Evolutionary conservation across 2,329 filamentous ascomycete species (phyloP).

Genomic region (Epichloe gansuensis): DNA sequence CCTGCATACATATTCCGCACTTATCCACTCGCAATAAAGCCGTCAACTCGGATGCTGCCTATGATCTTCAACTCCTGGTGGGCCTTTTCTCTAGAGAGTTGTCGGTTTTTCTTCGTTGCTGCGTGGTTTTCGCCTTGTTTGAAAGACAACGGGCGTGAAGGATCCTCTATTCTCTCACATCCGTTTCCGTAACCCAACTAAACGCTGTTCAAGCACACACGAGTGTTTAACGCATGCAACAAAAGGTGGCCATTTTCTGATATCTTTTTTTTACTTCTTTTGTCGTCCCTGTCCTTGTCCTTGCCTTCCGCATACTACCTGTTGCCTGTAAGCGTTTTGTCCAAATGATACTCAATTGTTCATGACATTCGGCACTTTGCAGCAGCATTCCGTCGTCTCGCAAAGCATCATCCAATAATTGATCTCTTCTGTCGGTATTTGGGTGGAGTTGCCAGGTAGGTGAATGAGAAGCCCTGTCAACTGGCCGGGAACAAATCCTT

Average conservation of each 20-base stretch:
- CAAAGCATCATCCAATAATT: neutral
- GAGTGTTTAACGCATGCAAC: neutral
- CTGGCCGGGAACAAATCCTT: neutral
- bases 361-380: neutral
- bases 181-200: neutral
- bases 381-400: neutral
- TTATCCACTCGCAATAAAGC: neutral
- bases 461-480: neutral
- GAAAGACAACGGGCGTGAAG: neutral
- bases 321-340: neutral
- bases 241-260: neutral
- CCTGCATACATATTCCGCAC: neutral
- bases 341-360: neutral
- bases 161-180: neutral
- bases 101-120: neutral
- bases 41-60: neutral
- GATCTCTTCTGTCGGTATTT: neutral
- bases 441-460: neutral
- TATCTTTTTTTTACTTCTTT: neutral
- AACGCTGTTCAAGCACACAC: neutral
- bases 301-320: neutral
- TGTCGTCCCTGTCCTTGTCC: neutral
- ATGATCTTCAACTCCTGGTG: neutral
- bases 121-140: neutral
- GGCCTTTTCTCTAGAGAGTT: neutral